Conservation (phyloP, 2,329 filamentous ascomycete species). For the Penicillium sp. region DNA sequence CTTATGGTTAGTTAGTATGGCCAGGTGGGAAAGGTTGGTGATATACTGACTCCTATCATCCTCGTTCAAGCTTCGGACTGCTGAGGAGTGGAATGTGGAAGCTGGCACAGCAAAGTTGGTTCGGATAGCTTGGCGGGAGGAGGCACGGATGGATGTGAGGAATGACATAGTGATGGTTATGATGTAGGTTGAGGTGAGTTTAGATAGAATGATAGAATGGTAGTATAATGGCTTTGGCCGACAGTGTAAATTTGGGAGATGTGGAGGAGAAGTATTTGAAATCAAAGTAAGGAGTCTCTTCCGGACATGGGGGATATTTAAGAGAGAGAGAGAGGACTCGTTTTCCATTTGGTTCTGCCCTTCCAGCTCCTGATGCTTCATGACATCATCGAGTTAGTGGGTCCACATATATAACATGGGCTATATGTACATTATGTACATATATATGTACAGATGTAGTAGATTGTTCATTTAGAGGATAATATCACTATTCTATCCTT, state of each 20-base stretch:
- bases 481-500: too few species aligned
- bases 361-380: neutral
- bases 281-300: neutral
- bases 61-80: slow-evolving; percentile 34
- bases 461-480: too few species aligned
- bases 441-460: too few species aligned
- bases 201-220: neutral
- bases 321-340: neutral
- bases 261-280: neutral
- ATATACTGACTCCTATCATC: slow-evolving; percentile 32
- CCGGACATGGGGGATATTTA: too few species aligned
- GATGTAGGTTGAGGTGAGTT: neutral
- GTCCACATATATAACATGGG: neutral
- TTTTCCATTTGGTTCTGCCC: neutral
- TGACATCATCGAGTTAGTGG: slow-evolving; percentile 1
- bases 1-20: neutral
- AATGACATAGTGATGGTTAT: slow-evolving; percentile 34
- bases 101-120: slow-evolving; percentile 15
- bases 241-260: neutral
- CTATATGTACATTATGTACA: too few species aligned
- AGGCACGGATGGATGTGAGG: slow-evolving; percentile 29
- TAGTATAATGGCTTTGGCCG: neutral
- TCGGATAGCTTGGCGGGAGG: slow-evolving; percentile 23
- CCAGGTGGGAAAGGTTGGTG: neutral
- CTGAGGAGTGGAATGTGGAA: slow-evolving; percentile 32